Evolutionary conservation across 257 asterid genomes (phyloP).

Genomic region (Craterostigma plantagineum): DNA sequence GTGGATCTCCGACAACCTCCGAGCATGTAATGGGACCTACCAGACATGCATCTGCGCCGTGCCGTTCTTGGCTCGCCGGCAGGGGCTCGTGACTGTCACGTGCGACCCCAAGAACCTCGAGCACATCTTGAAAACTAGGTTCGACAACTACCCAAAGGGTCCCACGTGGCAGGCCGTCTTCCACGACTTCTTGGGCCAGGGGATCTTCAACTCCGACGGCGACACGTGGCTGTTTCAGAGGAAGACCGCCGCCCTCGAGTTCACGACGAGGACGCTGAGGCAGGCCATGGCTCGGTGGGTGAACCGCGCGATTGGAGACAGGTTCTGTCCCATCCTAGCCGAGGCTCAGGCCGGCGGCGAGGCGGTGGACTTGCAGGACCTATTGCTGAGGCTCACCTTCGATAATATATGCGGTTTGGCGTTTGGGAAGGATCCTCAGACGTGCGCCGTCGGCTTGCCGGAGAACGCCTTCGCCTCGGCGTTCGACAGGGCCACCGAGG

Average conservation of each 20-base stretch:
- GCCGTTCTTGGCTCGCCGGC: constrained; percentile 74
- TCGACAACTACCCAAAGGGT: constrained; percentile 86
- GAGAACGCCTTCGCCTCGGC: constrained; percentile 62
- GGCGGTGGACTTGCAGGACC: constrained; percentile 72
- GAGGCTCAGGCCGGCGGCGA: constrained; percentile 34
- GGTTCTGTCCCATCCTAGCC: constrained; percentile 55
- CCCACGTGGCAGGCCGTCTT: constrained; percentile 95
- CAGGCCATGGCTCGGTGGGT: constrained; percentile 97
- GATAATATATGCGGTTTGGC: constrained; percentile 91
- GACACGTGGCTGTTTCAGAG: constrained; percentile 88
- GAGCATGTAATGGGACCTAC: constrained; percentile 83
- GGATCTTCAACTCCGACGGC: constrained; percentile 83
- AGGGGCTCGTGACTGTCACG: constrained; percentile 78
- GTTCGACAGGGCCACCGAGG: constrained; percentile 86
- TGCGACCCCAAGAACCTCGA: constrained; percentile 87
- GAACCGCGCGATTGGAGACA: constrained; percentile 47
- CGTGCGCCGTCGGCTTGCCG: constrained; percentile 50
- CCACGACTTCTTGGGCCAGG: constrained; percentile 74
- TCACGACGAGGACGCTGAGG: constrained; percentile 68
- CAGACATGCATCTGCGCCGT: constrained; percentile 82
- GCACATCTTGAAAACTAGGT: constrained; percentile 73
- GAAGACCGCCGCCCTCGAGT: constrained; percentile 83
- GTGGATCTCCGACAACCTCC: constrained; percentile 88
- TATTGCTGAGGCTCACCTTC: constrained; percentile 71
- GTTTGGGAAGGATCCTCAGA: constrained; percentile 76